Conservation (phyloP, 768 basidiomycete species). For the Russula ochroleuca region DNA sequence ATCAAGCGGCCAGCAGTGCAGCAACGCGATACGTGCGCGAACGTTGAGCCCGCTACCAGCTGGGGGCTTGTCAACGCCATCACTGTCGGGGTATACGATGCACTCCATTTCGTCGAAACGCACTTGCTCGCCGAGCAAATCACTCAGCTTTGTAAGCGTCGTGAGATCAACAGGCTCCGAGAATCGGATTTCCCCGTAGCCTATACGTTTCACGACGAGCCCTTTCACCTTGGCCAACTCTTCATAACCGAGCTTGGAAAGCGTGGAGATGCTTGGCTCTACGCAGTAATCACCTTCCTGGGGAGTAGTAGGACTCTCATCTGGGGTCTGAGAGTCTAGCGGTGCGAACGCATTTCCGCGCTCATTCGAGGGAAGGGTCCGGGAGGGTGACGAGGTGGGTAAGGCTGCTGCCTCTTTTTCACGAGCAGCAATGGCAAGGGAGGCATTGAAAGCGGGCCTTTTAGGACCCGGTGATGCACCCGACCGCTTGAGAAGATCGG, state of each 20-base stretch:
- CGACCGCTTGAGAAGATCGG: constrained; percentile 53
- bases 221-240: constrained; percentile 69
- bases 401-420: constrained; percentile 56
- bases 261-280: constrained; percentile 67
- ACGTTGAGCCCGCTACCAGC: constrained; percentile 88
- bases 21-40: constrained; percentile 67
- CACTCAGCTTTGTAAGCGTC: constrained; percentile 69
- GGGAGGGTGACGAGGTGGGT: constrained; percentile 19
- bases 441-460: constrained; percentile 71
- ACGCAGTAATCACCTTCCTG: constrained; percentile 91
- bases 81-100: constrained; percentile 87
- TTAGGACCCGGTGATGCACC: constrained; percentile 28
- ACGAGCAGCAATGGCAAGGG: constrained; percentile 66
- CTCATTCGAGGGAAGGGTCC: constrained; percentile 34
- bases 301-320: constrained; percentile 5
- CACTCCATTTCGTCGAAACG: constrained; percentile 90
- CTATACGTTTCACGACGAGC: constrained; percentile 85
- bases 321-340: constrained; percentile 9
- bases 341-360: constrained; percentile 29
- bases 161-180: constrained; percentile 81
- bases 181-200: constrained; percentile 85
- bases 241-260: constrained; percentile 67
- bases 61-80: constrained; percentile 79
- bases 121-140: constrained; percentile 81
- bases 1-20: constrained; percentile 84